Percentiles rank a stretch among this genome's conserved stretches.
These are phyloP conservation scores for Vicia sativa DNA, from an alignment of 306 rosid species.

Conservation along the genomic window DNA sequence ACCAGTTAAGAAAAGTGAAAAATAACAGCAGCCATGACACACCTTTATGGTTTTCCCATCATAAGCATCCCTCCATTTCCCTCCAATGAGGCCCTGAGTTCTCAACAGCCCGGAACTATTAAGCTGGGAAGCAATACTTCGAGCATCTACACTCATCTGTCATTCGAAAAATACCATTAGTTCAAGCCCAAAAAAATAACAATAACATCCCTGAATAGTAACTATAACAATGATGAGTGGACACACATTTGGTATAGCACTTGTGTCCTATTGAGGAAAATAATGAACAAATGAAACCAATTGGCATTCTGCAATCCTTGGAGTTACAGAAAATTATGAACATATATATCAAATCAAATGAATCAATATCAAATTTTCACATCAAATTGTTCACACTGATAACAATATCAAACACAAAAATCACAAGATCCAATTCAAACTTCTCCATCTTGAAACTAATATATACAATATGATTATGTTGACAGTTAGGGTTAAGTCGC, in stretches of 20 bases:
- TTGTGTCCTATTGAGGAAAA: neutral
- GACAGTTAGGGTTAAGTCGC: too few relatives aligned
- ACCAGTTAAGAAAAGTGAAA: neutral
- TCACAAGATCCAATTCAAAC: slow-evolving; percentile 17
- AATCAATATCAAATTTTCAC: neutral
- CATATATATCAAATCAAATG: slow-evolving; percentile 9
- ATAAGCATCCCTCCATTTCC: slow-evolving; percentile 87
- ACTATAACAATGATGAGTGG: neutral
- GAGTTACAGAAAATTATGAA: neutral
- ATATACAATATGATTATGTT: too few relatives aligned
- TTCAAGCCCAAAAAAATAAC: slow-evolving; percentile 18
- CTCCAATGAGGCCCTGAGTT: slow-evolving; percentile 93
- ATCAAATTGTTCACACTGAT: neutral
- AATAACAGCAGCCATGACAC: slow-evolving; percentile 16
- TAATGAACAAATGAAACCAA: neutral
- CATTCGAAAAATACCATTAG: slow-evolving; percentile 40
- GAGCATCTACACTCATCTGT: slow-evolving; percentile 69
- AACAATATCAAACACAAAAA: neutral
- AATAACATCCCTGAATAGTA: slow-evolving; percentile 10
- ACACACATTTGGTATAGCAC: neutral
- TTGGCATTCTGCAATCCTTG: neutral
- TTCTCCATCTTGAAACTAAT: slow-evolving; percentile 1
- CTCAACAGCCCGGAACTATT: slow-evolving; percentile 68
- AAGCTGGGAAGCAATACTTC: slow-evolving; percentile 62
- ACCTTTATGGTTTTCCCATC: slow-evolving; percentile 86